Percentiles rank a stretch among this genome's conserved stretches.
These are phyloP conservation scores for Eucalyptus regnans DNA, from an alignment of 345 rosid genomes.

Conservation along the genomic window DNA sequence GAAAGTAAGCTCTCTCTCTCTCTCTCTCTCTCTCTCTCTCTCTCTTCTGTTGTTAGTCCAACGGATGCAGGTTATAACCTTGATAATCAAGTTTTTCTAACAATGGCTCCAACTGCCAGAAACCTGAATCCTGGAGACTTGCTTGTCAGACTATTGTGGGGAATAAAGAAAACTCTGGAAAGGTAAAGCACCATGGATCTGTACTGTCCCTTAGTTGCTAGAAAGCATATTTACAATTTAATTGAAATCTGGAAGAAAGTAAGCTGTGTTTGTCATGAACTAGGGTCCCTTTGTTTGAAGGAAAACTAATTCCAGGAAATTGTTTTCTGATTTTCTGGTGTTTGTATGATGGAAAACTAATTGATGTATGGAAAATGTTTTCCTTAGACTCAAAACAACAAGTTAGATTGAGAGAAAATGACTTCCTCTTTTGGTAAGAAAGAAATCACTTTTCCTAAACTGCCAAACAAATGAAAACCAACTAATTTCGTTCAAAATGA, in stretches of 20 bases:
- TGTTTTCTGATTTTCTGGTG: background rate
- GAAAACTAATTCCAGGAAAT: too few relatives aligned
- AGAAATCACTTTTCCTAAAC: background rate
- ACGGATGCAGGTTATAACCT: background rate
- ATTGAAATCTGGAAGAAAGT: background rate
- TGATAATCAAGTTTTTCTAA: background rate
- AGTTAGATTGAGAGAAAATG: background rate
- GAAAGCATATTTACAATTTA: background rate
- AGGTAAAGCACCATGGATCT: constrained; percentile 22
- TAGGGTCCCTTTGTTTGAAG: background rate
- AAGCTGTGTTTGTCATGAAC: background rate
- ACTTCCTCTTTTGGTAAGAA: background rate
- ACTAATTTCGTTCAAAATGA: too few relatives aligned
- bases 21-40: background rate
- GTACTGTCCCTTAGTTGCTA: background rate
- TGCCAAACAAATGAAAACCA: background rate
- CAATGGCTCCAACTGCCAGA: constrained; percentile 18
- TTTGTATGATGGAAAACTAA: background rate
- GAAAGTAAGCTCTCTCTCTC: constrained; percentile 26
- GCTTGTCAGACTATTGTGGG: constrained; percentile 93
- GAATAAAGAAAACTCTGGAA: constrained; percentile 75
- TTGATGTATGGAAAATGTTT: background rate
- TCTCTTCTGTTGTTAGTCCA: background rate
- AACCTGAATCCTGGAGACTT: constrained; percentile 89
- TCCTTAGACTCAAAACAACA: background rate